phyloP scores from a whole-genome alignment of 257 asterid genomes.

The Solanum appendiculatum region DNA sequence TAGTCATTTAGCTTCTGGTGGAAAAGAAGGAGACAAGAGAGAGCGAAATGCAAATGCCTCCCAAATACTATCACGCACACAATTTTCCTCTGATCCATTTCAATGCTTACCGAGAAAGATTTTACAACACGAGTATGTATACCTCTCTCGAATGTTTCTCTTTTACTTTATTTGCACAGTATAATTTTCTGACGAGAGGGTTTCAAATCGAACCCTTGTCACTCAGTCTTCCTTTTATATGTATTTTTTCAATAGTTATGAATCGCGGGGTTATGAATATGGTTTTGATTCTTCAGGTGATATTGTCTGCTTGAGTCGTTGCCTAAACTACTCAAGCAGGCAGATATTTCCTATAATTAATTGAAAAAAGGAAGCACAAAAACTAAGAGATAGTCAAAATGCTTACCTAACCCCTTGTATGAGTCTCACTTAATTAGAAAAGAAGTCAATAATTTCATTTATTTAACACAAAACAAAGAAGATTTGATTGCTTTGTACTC shows the following conservation, averaged over 20 bases:
- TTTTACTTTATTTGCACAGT: background rate
- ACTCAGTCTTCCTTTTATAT: background rate
- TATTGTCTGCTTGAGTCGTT: background rate
- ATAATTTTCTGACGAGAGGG: background rate
- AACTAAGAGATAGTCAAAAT: background rate
- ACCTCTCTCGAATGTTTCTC: background rate
- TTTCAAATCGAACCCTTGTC: background rate
- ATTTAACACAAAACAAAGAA: background rate
- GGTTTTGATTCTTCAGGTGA: background rate
- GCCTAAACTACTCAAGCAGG: background rate
- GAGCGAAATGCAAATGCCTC: slow-evolving; percentile 43
- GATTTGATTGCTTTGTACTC: background rate
- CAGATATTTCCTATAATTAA: background rate
- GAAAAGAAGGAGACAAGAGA: slow-evolving; percentile 34
- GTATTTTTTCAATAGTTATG: too few species aligned
- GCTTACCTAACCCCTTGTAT: background rate
- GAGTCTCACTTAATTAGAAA: background rate
- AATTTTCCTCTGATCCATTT: slow-evolving; percentile 27
- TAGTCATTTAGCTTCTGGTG: slow-evolving; percentile 46
- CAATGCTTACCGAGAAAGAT: slow-evolving; percentile 45
- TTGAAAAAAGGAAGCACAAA: background rate
- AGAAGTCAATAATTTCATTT: background rate
- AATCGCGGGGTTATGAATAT: background rate
- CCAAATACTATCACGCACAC: slow-evolving; percentile 34
- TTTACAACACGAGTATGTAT: slow-evolving; percentile 52